A percentile compares a stretch with the other conserved stretches of the same genome.
phyloP scores from a whole-genome alignment of 768 basidiomycete genomes.

The Pleurotus platypus region DNA sequence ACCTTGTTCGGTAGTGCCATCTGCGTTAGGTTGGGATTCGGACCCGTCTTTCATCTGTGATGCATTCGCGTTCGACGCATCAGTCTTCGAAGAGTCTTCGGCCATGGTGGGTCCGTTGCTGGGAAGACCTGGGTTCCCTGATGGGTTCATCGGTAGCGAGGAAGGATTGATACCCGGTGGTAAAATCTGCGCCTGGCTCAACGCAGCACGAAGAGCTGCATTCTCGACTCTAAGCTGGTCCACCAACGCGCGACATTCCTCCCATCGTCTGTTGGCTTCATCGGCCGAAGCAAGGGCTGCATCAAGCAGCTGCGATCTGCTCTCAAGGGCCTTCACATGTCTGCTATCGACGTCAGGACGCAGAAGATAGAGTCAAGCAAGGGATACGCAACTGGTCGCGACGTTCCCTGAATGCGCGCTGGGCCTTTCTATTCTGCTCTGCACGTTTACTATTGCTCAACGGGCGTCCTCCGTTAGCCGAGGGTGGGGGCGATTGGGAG shows the following conservation, averaged over 20 bases:
- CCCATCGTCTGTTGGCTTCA: constrained; percentile 87
- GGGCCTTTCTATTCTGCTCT: constrained; percentile 93
- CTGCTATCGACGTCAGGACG: constrained; percentile 31
- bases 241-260: constrained; percentile 86
- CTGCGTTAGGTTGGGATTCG: too few species aligned
- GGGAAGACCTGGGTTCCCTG: background rate
- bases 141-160: background rate
- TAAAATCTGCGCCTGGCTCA: constrained; percentile 45
- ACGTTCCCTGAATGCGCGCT: constrained; percentile 87
- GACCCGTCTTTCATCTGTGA: too few species aligned
- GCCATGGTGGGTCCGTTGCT: too few species aligned
- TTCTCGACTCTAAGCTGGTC: constrained; percentile 87
- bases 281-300: constrained; percentile 84
- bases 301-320: constrained; percentile 80
- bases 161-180: constrained; percentile 13
- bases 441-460: constrained; percentile 84
- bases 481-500: constrained; percentile 24
- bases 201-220: constrained; percentile 67
- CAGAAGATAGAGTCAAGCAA: constrained; percentile 7
- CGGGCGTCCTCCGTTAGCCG: constrained; percentile 40
- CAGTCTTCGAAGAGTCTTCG: too few species aligned
- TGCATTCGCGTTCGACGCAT: too few species aligned
- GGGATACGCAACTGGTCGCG: constrained; percentile 71
- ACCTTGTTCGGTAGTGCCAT: too few species aligned
- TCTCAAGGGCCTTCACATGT: constrained; percentile 85